Conservation (phyloP, 2,329 filamentous ascomycete genomes). For the Aspergillus fumigatus region DNA sequence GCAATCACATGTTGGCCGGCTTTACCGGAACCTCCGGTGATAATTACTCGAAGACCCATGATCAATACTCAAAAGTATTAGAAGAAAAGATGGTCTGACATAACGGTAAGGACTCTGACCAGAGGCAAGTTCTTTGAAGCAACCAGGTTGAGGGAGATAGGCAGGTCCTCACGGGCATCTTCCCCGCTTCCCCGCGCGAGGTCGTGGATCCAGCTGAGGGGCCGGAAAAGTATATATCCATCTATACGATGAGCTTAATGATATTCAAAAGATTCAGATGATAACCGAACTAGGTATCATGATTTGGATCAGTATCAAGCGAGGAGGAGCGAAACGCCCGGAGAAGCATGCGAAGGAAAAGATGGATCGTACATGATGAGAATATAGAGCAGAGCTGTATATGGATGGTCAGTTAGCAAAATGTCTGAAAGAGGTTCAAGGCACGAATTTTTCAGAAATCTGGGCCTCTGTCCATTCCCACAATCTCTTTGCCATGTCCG, state of each 20-base stretch:
- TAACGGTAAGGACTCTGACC: neutral
- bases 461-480: constrained; percentile 45
- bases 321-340: neutral
- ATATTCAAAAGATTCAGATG: neutral
- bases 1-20: constrained; percentile 53
- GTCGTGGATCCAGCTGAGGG: neutral
- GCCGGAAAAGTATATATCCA: neutral
- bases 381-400: neutral
- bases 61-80: neutral
- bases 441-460: constrained; percentile 17
- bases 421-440: neutral
- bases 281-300: neutral
- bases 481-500: constrained; percentile 28
- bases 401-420: neutral
- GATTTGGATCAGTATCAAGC: neutral
- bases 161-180: neutral
- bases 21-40: constrained; percentile 55
- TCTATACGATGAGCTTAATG: neutral
- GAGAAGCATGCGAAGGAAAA: neutral
- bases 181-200: neutral
- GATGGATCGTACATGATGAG: neutral
- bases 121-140: neutral
- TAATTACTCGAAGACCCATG: constrained; percentile 43
- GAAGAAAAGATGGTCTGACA: neutral
- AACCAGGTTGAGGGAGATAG: neutral